Percentiles rank a stretch among this genome's conserved stretches.
phyloP scores from a whole-genome alignment of 2,329 filamentous ascomycete species.

The Xylariaceae sp. region DNA sequence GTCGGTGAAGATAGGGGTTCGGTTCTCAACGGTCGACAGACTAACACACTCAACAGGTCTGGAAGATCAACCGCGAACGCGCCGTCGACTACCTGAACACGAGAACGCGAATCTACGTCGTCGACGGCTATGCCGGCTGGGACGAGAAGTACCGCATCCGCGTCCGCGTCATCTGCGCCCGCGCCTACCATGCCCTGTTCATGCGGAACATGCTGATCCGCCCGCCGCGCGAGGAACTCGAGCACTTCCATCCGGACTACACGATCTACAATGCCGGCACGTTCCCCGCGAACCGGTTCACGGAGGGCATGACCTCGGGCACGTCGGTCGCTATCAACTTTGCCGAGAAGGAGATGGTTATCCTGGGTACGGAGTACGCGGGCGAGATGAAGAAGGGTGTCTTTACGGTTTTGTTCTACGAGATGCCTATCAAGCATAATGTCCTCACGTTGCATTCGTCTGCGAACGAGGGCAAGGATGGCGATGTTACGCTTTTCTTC shows the following conservation, averaged over 20 bases:
- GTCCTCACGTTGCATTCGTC: slow-evolving; percentile 97
- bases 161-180: slow-evolving; percentile 95
- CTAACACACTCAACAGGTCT: slow-evolving; percentile 60
- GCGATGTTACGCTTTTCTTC: slow-evolving; percentile 98
- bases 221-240: slow-evolving; percentile 81
- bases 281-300: slow-evolving; percentile 98
- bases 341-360: slow-evolving; percentile 99
- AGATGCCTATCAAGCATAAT: slow-evolving; percentile 99
- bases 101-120: slow-evolving; percentile 94
- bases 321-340: slow-evolving; percentile 99
- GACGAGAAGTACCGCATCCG: slow-evolving; percentile 97
- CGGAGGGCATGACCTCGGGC: slow-evolving; percentile 95
- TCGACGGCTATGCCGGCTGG: slow-evolving; percentile 97
- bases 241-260: slow-evolving; percentile 98
- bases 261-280: slow-evolving; percentile 99
- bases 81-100: slow-evolving; percentile 99
- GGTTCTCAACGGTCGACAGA: no score
- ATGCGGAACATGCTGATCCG: slow-evolving; percentile 99
- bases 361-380: slow-evolving; percentile 96
- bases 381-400: slow-evolving; percentile 97
- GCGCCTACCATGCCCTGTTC: slow-evolving; percentile 98
- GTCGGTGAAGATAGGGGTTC: not conserved
- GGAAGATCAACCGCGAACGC: slow-evolving; percentile 99
- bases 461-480: slow-evolving; percentile 89
- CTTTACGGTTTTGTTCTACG: slow-evolving; percentile 99